Percentiles rank a stretch among this genome's conserved stretches.
Conservation (phyloP, 768 basidiomycete genomes). For the Mycena latifolia region DNA sequence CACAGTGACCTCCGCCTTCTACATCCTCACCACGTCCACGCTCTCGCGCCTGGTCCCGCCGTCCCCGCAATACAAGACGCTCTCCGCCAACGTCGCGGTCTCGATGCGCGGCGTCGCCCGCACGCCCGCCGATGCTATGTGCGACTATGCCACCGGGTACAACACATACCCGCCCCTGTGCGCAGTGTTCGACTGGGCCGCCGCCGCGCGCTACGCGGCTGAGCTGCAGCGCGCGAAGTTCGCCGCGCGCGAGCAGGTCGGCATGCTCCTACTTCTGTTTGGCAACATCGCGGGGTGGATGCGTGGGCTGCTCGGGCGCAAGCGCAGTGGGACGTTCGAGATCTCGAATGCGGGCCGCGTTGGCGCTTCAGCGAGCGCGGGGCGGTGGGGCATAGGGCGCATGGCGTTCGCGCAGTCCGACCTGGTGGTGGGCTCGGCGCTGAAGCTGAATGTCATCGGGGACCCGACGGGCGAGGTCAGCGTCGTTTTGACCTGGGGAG, state of each 20-base stretch:
- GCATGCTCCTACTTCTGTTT: slow-evolving; percentile 50
- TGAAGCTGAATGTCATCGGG: slow-evolving; percentile 47
- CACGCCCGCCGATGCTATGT: slow-evolving; percentile 44
- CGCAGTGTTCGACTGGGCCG: slow-evolving; percentile 47
- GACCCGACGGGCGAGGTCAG: slow-evolving; percentile 39
- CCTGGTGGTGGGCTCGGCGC: slow-evolving; percentile 42
- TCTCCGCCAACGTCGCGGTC: slow-evolving; percentile 45
- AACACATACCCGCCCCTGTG: slow-evolving; percentile 40
- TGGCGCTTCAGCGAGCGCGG: background rate
- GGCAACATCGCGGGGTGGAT: slow-evolving; percentile 48
- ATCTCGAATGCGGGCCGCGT: slow-evolving; percentile 55
- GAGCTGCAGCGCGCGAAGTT: slow-evolving; percentile 40
- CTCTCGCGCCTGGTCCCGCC: slow-evolving; percentile 42
- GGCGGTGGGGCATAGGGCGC: slow-evolving; percentile 38
- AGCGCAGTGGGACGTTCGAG: slow-evolving; percentile 47
- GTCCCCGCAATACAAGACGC: slow-evolving; percentile 30
- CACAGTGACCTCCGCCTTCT: slow-evolving; percentile 48
- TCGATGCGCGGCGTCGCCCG: slow-evolving; percentile 48
- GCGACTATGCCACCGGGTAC: slow-evolving; percentile 48
- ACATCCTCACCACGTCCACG: slow-evolving; percentile 40
- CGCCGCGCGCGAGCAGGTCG: slow-evolving; percentile 42
- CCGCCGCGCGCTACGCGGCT: slow-evolving; percentile 45
- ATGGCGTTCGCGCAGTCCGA: slow-evolving; percentile 47
- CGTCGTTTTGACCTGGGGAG: slow-evolving; percentile 41
- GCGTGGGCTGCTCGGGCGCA: slow-evolving; percentile 48